Conservation (phyloP, 352 stramenopile genomes). For the Phytopythium sindhum region DNA sequence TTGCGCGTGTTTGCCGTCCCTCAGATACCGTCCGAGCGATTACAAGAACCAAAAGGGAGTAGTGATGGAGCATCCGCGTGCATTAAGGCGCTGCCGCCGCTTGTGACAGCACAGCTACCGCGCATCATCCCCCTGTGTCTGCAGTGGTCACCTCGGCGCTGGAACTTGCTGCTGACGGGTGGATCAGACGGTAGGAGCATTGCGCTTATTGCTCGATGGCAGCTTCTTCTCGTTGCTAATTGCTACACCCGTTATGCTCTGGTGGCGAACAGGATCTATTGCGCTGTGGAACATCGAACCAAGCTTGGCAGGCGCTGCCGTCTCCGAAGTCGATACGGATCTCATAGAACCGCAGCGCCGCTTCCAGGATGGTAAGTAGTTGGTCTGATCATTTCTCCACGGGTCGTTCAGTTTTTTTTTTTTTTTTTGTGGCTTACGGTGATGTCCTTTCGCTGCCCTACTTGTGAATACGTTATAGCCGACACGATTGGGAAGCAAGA, state of each 20-base stretch:
- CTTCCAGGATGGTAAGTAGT: slow-evolving; percentile 70
- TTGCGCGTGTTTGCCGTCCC: slow-evolving; percentile 70
- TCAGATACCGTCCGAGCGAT: slow-evolving; percentile 25
- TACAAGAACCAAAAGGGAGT: slow-evolving; percentile 14
- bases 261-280: slow-evolving; percentile 46
- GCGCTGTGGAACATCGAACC: slow-evolving; percentile 74
- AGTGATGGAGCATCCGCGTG: slow-evolving; percentile 2
- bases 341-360: slow-evolving; percentile 65
- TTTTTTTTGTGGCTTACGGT: neutral
- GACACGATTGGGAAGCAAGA: slow-evolving; percentile 83
- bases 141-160: slow-evolving; percentile 69
- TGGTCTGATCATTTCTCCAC: too few relatives aligned
- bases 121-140: slow-evolving; percentile 61
- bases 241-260: neutral
- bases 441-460: neutral
- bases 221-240: neutral
- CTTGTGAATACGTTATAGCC: slow-evolving; percentile 24
- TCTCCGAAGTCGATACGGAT: slow-evolving; percentile 7
- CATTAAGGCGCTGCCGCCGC: slow-evolving; percentile 39
- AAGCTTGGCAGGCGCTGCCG: slow-evolving; percentile 3
- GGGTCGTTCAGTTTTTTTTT: too few relatives aligned
- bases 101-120: slow-evolving; percentile 39
- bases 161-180: slow-evolving; percentile 74
- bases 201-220: neutral
- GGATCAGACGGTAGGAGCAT: slow-evolving; percentile 59